Evolutionary conservation across 148 eudicot species (phyloP), one percentile per base, ranked within the genome.

Genomic region (Dianthus caryophyllus): DNA sequence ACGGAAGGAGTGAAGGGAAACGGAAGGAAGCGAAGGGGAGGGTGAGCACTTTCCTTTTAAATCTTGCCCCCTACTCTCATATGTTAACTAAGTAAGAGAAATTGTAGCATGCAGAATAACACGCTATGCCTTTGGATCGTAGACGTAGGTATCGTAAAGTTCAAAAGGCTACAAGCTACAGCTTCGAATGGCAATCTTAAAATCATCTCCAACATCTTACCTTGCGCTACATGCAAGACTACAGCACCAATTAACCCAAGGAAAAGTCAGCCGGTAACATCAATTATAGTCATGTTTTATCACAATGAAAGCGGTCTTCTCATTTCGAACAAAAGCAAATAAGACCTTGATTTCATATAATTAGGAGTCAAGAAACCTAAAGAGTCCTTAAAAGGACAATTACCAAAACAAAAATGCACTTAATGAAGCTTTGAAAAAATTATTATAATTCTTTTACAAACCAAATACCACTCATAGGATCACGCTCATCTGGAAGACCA

Each of bases 401-500:
- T 33, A 33, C 38, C 38, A 33, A 33, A 33, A 24, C n/a, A n/a
- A n/a, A n/a, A n/a, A n/a, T n/a, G n/a, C n/a, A n/a, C n/a, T n/a
- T n/a, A n/a, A n/a, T n/a, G n/a, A 58, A 49, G 51, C 48, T 26
- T 53, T 48, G 9, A 9, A 30, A 9, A 57, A 47, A 15, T 18
- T 33, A 55, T 36, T 20, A 70, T 15, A 38, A 14, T n/a, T 41
- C 66, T 62, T 20, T 15, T 18, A 18, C 64, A 69, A 43, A 9
- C 20, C 10, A 36, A 64, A 26, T 39, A 83, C 21, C 39, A 63
- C 98, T 82, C 76, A 94, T 96, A 69, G 93, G 93, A 76, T 88
- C 87, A 70, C 84, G 83, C 56, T 78, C 87, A 76, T 65, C 85
- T 41, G 85, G 96, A 41, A 82, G 66, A 66, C 85, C 93, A 75